Conservation (phyloP, 495 filamentous ascomycete species). For the Neurospora sp. region DNA sequence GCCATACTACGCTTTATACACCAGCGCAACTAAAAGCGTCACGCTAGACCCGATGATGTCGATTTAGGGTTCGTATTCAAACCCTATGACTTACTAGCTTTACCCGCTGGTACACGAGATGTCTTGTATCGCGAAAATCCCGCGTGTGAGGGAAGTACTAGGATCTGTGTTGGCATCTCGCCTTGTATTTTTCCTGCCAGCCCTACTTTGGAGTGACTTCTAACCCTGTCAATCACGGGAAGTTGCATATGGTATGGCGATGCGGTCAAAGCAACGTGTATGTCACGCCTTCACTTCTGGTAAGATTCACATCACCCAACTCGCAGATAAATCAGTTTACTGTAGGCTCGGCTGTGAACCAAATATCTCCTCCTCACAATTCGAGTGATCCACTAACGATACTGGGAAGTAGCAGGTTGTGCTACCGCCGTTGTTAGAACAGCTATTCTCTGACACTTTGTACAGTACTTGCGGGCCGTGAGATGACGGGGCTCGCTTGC, state of each 20-base stretch:
- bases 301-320: neutral
- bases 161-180: neutral
- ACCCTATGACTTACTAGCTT: neutral
- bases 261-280: neutral
- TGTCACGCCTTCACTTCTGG: neutral
- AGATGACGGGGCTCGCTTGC: neutral
- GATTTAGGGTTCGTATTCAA: neutral
- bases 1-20: neutral
- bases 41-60: neutral
- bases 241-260: neutral
- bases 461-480: neutral
- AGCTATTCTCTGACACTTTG: neutral
- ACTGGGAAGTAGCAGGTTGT: neutral
- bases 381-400: neutral
- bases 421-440: neutral
- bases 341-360: neutral
- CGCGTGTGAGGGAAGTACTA: neutral
- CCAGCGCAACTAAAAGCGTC: neutral
- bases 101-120: neutral
- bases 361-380: neutral
- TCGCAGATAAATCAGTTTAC: neutral
- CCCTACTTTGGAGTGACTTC: neutral
- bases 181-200: neutral
- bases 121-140: neutral
- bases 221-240: neutral